phyloP scores from a whole-genome alignment of 176 grass and related monocot genomes.

The Miscanthus lutarioriparius region DNA sequence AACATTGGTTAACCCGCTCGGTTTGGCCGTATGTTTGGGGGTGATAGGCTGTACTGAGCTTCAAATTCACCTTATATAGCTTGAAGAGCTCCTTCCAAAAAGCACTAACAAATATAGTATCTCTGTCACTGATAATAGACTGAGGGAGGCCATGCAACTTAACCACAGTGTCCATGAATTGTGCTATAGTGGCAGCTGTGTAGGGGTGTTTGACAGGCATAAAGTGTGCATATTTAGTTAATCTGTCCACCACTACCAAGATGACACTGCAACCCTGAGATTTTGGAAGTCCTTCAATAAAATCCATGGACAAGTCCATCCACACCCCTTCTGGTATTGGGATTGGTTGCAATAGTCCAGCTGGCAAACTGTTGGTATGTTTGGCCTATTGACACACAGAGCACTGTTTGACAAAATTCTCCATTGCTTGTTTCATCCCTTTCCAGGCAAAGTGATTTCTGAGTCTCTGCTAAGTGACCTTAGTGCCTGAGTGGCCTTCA shows the following conservation, averaged over 20 bases:
- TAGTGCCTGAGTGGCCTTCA: no score
- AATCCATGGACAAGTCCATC: neutral
- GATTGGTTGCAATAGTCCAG: no score
- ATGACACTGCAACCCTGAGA: neutral
- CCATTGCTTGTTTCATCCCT: no score
- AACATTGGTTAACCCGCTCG: neutral
- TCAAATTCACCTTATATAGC: no score
- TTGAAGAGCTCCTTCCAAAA: no score
- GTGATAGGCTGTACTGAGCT: no score
- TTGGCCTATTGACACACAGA: no score
- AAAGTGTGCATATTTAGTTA: neutral
- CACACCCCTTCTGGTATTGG: no score
- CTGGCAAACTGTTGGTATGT: no score
- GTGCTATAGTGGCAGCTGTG: neutral
- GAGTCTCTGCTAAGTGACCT: no score
- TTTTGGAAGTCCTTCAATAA: neutral
- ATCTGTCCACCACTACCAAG: neutral
- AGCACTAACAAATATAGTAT: neutral
- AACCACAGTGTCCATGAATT: rapidly evolving
- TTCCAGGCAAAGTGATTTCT: no score
- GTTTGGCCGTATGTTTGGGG: neutral
- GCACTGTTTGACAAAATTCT: no score
- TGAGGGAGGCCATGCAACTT: neutral
- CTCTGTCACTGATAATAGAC: neutral
- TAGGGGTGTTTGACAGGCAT: neutral